Evolutionary conservation across 441 rosid species (phyloP).

Genomic region (Euphorbia schlechtendalii): DNA sequence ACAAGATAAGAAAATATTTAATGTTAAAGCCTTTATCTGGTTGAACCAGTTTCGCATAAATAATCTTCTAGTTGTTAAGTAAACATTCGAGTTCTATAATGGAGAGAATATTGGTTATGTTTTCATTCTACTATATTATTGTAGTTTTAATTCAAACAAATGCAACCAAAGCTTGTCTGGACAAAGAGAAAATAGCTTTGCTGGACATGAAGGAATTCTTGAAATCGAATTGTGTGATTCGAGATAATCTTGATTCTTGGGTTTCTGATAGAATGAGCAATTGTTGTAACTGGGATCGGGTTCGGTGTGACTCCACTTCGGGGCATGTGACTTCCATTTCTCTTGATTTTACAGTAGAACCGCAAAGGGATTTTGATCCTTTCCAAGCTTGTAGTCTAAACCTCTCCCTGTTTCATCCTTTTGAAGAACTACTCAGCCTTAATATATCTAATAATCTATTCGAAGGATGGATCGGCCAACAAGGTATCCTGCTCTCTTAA

Average conservation of each 20-base stretch:
- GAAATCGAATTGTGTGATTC: background rate
- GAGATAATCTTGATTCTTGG: constrained; percentile 6
- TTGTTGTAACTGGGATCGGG: constrained; percentile 9
- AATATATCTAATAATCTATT: constrained; percentile 3
- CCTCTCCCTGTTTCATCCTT: constrained; percentile 2
- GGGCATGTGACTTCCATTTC: background rate
- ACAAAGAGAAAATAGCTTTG: background rate
- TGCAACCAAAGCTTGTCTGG: background rate
- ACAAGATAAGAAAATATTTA: too few species aligned
- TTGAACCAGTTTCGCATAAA: too few species aligned
- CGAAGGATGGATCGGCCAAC: background rate
- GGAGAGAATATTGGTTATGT: background rate
- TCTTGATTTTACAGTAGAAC: too few species aligned
- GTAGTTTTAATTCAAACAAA: background rate
- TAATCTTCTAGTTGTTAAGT: too few species aligned
- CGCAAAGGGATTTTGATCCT: background rate
- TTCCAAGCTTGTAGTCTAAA: constrained; percentile 1
- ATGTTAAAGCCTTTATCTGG: too few species aligned
- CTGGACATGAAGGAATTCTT: too few species aligned
- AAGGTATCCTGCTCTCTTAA: background rate
- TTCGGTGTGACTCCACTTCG: background rate
- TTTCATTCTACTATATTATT: background rate
- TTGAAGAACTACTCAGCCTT: background rate
- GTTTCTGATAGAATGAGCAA: background rate
- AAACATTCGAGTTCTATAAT: background rate